Percentiles rank a stretch among this genome's conserved stretches.
Conservation (phyloP, 2,329 filamentous ascomycete genomes). For the Pestalotiopsis sp. region DNA sequence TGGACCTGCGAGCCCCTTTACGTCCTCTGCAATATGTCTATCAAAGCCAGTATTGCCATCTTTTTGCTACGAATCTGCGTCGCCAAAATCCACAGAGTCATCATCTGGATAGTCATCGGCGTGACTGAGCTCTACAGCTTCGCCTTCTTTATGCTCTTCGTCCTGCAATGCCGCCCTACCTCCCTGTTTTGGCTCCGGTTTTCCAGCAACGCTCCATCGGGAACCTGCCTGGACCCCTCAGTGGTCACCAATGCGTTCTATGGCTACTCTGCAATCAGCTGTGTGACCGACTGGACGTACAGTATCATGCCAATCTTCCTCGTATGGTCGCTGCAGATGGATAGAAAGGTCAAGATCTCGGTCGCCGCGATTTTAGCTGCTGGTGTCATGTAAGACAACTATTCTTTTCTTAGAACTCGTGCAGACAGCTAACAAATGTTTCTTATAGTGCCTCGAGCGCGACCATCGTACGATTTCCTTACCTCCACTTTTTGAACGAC, state of each 20-base stretch:
- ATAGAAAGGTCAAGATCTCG: conserved; percentile 36
- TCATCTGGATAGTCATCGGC: conserved; percentile 31
- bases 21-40: conserved; percentile 34
- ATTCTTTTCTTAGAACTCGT: not conserved
- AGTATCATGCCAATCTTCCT: conserved; percentile 40
- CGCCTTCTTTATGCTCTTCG: conserved; percentile 40
- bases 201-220: conserved; percentile 23
- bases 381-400: conserved; percentile 35
- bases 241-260: conserved; percentile 33
- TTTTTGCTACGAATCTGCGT: conserved; percentile 39
- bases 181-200: conserved; percentile 39
- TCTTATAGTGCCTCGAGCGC: conserved; percentile 38
- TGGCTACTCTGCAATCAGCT: conserved; percentile 39
- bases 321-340: conserved; percentile 43
- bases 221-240: conserved; percentile 30
- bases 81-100: conserved; percentile 26
- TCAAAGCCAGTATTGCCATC: conserved; percentile 41
- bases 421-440: not conserved
- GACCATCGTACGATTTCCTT: conserved; percentile 44
- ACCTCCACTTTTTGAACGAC: conserved; percentile 36
- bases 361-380: conserved; percentile 34
- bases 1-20: conserved; percentile 45
- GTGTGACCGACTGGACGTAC: conserved; percentile 40
- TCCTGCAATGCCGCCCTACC: conserved; percentile 41
- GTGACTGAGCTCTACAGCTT: conserved; percentile 34